Base-by-base conservation (phyloP, 148 eudicot genomes). In the Vaccinium corymbosum region DNA sequence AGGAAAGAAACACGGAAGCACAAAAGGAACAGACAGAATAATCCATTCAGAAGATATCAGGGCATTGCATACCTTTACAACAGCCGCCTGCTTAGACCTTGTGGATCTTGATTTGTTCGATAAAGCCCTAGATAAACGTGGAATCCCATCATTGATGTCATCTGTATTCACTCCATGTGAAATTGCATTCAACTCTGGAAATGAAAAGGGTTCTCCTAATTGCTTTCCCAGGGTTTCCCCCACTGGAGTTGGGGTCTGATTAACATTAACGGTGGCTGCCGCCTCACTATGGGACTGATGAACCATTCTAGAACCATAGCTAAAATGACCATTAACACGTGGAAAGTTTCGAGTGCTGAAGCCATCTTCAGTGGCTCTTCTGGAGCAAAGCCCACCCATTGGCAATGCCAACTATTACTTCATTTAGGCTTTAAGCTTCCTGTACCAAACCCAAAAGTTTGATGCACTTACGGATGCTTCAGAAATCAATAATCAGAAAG, bases 331-430 rank as follows among this genome's bases (percentile, higher is more conserved):
- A 84, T 94, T 92, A 22, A 89, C 90, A 83, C 91, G 95, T 20
- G 95, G 88, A 78, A 89, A 82, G 79, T 83, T 85, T 83, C 87
- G 83, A 83, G 85, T 89, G 48, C 91, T 87, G 59, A 89, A 84
- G 89, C 91, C 82, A 80, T 94, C 96, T 57, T 89, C 90, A 9
- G 95, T 93, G 84, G 97, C 89, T 81, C 92, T 93, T 88, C 87
- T 94, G 27, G 99, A 93, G 88, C 98, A 94, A 84, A 97, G 61
- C 81, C 98, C 98, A 81, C 99, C 99, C 99, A 97, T 97, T 85
- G 83, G 76, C 72, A 79, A 80, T 51, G 53, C 81, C 66, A 79
- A 73, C 27, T 87, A 86, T 52, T 59, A 84, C 62, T 87, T 82
- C 87, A 90, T 83, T 85, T 82, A 50, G 78, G 59, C 68, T 78